Evolutionary conservation across 441 rosid genomes (phyloP).

Genomic region (Eugenia klotzschiana): DNA sequence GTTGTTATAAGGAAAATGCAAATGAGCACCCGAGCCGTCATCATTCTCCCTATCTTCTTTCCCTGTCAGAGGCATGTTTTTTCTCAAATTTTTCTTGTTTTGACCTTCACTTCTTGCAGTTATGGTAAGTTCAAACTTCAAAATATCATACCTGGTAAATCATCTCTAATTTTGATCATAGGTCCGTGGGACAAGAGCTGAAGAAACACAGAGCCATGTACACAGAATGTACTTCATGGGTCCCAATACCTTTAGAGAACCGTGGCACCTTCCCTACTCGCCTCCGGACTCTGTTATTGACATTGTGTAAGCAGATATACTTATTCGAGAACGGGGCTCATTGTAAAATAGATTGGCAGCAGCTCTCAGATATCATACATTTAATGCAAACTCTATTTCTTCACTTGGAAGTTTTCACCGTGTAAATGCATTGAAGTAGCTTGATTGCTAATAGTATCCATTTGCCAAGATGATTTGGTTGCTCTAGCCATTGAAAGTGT

Average conservation of each 20-base stretch:
- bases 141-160: conserved; percentile 2
- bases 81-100: not conserved
- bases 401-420: not conserved
- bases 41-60: conserved; percentile 77
- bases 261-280: conserved; percentile 96
- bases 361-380: not conserved
- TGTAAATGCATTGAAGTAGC: not conserved
- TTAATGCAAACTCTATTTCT: not conserved
- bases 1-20: conserved; percentile 35
- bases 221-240: conserved; percentile 95
- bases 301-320: conserved; percentile 60
- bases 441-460: not conserved
- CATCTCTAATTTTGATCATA: conserved; percentile 15
- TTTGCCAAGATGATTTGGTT: not conserved
- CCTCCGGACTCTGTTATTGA: conserved; percentile 86
- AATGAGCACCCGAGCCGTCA: conserved; percentile 53
- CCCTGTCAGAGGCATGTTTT: conserved; percentile 68
- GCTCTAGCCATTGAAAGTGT: not conserved
- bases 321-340: not conserved
- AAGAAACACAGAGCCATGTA: conserved; percentile 90
- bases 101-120: conserved; percentile 4
- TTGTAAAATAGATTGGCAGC: not conserved
- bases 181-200: conserved; percentile 90
- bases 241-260: conserved; percentile 92
- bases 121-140: not conserved